phyloP scores from a whole-genome alignment of 1,139 yeast genomes.

The Cylindricascospora bacillispora region DNA sequence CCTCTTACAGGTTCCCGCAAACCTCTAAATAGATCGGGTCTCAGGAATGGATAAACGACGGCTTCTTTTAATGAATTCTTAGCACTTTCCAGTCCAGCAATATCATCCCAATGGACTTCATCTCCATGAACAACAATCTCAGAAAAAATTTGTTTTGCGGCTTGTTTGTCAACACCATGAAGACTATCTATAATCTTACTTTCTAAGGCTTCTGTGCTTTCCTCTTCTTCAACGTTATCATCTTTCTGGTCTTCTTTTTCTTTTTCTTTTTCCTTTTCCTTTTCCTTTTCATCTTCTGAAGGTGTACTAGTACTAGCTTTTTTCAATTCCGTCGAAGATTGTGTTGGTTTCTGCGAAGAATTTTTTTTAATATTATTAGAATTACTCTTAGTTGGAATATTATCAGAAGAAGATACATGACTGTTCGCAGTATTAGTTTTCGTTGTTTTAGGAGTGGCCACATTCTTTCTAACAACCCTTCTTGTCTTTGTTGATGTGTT shows the following conservation, averaged over 20 bases:
- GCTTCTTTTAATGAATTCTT: conserved; percentile 87
- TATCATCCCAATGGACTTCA: conserved; percentile 93
- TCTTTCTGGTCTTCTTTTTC: conserved; percentile 13
- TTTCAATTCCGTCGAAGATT: no score
- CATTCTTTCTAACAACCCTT: no score
- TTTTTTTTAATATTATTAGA: neutral
- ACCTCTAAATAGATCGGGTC: conserved; percentile 89
- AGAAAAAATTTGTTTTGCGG: conserved; percentile 76
- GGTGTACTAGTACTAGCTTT: no score
- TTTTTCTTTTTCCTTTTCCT: conserved; percentile 5
- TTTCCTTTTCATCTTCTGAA: conserved; percentile 15
- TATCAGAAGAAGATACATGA: no score
- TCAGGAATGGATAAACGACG: conserved; percentile 86
- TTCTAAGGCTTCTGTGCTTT: conserved; percentile 23
- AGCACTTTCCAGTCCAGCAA: conserved; percentile 87
- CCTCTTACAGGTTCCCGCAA: conserved; percentile 93
- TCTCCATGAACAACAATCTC: conserved; percentile 93
- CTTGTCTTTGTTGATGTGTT: no score
- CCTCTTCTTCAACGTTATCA: conserved; percentile 6
- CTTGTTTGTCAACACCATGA: conserved; percentile 43
- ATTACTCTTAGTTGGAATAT: neutral
- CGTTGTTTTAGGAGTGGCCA: neutral
- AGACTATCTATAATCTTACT: conserved; percentile 28
- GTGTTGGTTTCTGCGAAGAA: no score
- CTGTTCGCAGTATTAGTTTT: neutral